Evolutionary conservation across 805 yeast species (phyloP).

Genomic region (Torulaspora delbrueckii): DNA sequence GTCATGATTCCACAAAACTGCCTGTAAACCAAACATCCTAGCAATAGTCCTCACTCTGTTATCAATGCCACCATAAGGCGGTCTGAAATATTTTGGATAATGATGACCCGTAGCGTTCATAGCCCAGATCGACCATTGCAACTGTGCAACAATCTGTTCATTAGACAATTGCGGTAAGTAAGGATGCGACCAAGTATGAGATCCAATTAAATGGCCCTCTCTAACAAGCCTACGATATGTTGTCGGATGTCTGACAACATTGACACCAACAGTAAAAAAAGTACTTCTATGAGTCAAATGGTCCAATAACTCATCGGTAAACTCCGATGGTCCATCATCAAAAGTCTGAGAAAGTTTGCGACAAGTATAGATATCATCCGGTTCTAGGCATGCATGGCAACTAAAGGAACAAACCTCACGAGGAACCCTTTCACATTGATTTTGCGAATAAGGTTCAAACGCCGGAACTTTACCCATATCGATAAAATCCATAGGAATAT

Average conservation of each 20-base stretch:
- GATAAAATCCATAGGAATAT: constrained; percentile 71
- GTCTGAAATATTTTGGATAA: constrained; percentile 88
- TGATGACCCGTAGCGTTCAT: constrained; percentile 91
- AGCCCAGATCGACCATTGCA: constrained; percentile 96
- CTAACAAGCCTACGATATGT: constrained; percentile 52
- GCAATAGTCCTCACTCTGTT: constrained; percentile 76
- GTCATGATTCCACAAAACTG: constrained; percentile 88
- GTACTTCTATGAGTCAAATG: constrained; percentile 58
- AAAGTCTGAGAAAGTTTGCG: constrained; percentile 76
- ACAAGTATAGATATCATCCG: constrained; percentile 75
- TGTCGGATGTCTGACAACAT: constrained; percentile 72
- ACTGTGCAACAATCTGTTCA: constrained; percentile 79
- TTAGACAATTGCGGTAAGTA: constrained; percentile 73
- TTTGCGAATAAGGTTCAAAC: constrained; percentile 47
- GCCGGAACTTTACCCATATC: constrained; percentile 51
- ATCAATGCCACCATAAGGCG: constrained; percentile 95
- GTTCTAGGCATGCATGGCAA: constrained; percentile 70
- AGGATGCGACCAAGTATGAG: constrained; percentile 92
- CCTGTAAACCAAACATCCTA: constrained; percentile 78
- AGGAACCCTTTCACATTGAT: constrained; percentile 50
- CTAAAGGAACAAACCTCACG: constrained; percentile 74
- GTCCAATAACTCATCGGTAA: constrained; percentile 56
- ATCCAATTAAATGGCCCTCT: constrained; percentile 73
- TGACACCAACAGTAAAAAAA: constrained; percentile 80
- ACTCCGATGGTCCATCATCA: constrained; percentile 89